These are phyloP conservation scores for Starmera stellimalicola DNA, from an alignment of 1,139 yeast genomes.

Conservation along the genomic window DNA sequence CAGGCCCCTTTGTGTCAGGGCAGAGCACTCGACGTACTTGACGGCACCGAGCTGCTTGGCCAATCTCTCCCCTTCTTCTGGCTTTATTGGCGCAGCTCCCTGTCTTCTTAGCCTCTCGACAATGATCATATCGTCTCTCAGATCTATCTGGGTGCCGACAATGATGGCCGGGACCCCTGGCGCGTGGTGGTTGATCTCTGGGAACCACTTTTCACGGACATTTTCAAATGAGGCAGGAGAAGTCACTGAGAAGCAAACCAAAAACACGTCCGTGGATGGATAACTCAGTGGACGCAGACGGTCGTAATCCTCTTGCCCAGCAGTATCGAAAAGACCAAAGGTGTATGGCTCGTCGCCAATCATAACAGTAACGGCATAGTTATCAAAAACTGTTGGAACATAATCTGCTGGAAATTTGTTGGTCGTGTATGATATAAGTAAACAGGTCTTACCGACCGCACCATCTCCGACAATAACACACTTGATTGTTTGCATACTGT, in stretches of 20 bases:
- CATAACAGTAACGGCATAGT: constrained; percentile 96
- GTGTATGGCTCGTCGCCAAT: constrained; percentile 98
- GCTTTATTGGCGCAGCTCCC: constrained; percentile 76
- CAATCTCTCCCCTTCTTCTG: constrained; percentile 83
- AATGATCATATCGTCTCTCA: constrained; percentile 87
- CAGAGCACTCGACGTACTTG: constrained; percentile 94
- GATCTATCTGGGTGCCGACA: constrained; percentile 93
- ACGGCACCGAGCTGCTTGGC: constrained; percentile 94
- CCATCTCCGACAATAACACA: constrained; percentile 98
- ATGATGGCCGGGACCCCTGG: constrained; percentile 95
- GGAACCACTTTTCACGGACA: constrained; percentile 97
- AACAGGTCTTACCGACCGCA: constrained; percentile 93
- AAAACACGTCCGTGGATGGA: constrained; percentile 93
- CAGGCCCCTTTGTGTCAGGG: constrained; percentile 93
- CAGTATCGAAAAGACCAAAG: constrained; percentile 92
- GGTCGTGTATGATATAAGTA: constrained; percentile 82
- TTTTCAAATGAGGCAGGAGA: constrained; percentile 98
- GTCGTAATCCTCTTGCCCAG: constrained; percentile 98
- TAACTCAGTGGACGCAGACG: constrained; percentile 92
- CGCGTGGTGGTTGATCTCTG: constrained; percentile 96
- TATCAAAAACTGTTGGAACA: constrained; percentile 88
- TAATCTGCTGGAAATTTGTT: constrained; percentile 84
- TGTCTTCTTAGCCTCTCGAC: constrained; percentile 86
- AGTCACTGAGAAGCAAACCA: constrained; percentile 89
- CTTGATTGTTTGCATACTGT: constrained; percentile 78